Evolutionary conservation across 2,329 filamentous ascomycete species (phyloP).

Genomic region (Diaporthe humulicola): DNA sequence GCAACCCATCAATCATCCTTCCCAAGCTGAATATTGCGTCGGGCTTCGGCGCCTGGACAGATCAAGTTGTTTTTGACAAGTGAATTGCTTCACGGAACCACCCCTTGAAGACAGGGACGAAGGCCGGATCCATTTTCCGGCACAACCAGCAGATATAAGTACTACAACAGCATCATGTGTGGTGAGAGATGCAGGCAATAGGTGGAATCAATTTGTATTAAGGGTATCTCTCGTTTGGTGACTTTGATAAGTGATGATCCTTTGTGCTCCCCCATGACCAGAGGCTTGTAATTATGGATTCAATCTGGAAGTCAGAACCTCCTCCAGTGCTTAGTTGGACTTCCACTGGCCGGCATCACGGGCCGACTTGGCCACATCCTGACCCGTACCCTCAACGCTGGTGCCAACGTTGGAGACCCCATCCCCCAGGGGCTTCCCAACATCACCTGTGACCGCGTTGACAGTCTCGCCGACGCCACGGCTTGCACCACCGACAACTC

Average conservation of each 20-base stretch:
- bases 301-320: not conserved
- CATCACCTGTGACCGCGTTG: constrained; percentile 33
- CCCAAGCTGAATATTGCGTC: too few relatives aligned
- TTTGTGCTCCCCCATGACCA: not conserved
- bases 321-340: constrained; percentile 15
- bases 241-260: not conserved
- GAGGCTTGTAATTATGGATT: too few relatives aligned
- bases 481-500: constrained; percentile 35
- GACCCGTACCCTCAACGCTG: constrained; percentile 31
- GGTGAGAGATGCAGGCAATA: not conserved
- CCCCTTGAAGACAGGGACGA: too few relatives aligned
- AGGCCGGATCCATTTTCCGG: too few relatives aligned
- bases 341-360: constrained; percentile 40
- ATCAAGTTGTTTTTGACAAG: too few relatives aligned
- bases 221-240: constrained; percentile 16
- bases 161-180: too few relatives aligned
- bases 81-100: too few relatives aligned
- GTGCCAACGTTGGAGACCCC: constrained; percentile 38
- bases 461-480: constrained; percentile 37
- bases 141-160: too few relatives aligned
- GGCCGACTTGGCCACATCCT: constrained; percentile 32
- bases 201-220: not conserved
- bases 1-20: too few relatives aligned
- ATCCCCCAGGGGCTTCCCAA: constrained; percentile 37
- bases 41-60: too few relatives aligned